Conservation (phyloP, 2,329 filamentous ascomycete species). For the Diaporthe humulicola region DNA sequence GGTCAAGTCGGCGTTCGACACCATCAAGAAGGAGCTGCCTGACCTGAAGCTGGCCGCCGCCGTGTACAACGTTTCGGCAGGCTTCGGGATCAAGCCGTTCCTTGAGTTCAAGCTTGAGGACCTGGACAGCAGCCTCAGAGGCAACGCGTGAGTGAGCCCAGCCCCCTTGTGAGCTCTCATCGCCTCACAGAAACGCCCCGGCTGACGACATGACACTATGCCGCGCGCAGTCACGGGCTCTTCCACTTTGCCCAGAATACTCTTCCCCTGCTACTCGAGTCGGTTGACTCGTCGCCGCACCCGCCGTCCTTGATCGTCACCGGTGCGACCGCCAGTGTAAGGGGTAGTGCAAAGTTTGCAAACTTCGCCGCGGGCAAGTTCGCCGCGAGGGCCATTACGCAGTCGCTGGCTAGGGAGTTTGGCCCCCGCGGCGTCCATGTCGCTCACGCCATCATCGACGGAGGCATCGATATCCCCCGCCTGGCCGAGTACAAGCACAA, state of each 20-base stretch:
- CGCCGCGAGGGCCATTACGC: constrained; percentile 79
- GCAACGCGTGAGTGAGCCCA: constrained; percentile 61
- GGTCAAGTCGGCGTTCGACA: constrained; percentile 71
- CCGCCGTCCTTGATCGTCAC: constrained; percentile 89
- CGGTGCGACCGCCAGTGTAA: constrained; percentile 85
- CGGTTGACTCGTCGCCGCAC: constrained; percentile 66
- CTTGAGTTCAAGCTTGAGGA: constrained; percentile 67
- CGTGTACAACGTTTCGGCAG: constrained; percentile 76
- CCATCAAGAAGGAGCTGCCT: constrained; percentile 71
- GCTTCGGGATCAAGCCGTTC: constrained; percentile 68
- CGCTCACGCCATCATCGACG: constrained; percentile 85
- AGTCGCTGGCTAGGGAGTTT: constrained; percentile 86
- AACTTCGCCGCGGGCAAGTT: constrained; percentile 86
- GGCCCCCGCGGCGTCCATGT: constrained; percentile 88
- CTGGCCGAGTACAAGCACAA: constrained; percentile 64
- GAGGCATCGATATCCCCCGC: constrained; percentile 84
- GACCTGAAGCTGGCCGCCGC: constrained; percentile 71
- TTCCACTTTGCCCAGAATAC: constrained; percentile 81
- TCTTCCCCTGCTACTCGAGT: constrained; percentile 78
- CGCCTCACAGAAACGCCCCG: neutral
- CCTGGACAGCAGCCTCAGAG: constrained; percentile 59
- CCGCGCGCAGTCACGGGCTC: constrained; percentile 68
- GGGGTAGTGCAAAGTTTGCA: constrained; percentile 77
- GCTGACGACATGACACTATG: neutral
- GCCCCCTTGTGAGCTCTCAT: neutral